A percentile compares a stretch with the other conserved stretches of the same genome.
These are phyloP conservation scores for Diplodia scrobiculata DNA, from an alignment of 2,329 filamentous ascomycete species.

Conservation along the genomic window DNA sequence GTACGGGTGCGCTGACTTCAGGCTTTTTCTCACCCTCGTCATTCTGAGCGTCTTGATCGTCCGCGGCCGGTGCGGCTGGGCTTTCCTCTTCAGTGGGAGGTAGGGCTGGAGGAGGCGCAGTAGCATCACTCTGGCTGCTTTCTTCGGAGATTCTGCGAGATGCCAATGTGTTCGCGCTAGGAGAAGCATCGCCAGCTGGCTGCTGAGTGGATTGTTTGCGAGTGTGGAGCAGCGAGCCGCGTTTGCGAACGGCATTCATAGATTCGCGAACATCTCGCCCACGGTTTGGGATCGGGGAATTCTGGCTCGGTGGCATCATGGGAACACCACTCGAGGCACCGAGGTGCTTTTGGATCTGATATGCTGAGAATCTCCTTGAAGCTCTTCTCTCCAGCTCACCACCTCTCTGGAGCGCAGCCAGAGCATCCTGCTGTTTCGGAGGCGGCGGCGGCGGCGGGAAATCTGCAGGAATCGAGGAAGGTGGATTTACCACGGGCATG, in stretches of 20 bases:
- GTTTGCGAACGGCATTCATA: conserved; percentile 68
- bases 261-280: conserved; percentile 83
- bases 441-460: conserved; percentile 72
- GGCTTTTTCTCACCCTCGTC: conserved; percentile 36
- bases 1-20: conserved; percentile 41
- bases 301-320: conserved; percentile 73
- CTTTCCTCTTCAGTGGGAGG: conserved; percentile 43
- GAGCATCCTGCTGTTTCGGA: conserved; percentile 82
- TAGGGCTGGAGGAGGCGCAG: conserved; percentile 37
- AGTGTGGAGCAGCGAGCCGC: conserved; percentile 58
- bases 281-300: conserved; percentile 79
- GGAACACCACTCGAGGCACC: conserved; percentile 82
- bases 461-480: conserved; percentile 53
- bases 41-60: conserved; percentile 54
- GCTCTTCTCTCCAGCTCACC: conserved; percentile 90
- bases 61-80: conserved; percentile 58
- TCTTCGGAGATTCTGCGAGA: conserved; percentile 65
- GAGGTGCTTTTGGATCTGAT: conserved; percentile 93
- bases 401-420: conserved; percentile 86
- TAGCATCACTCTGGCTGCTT: conserved; percentile 46
- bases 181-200: conserved; percentile 60
- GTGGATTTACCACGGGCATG: conserved; percentile 46
- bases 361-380: conserved; percentile 90
- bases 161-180: conserved; percentile 54
- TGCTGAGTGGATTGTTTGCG: conserved; percentile 56